phyloP scores from a whole-genome alignment of 208 protist species.

The Trypanosoma avium region DNA sequence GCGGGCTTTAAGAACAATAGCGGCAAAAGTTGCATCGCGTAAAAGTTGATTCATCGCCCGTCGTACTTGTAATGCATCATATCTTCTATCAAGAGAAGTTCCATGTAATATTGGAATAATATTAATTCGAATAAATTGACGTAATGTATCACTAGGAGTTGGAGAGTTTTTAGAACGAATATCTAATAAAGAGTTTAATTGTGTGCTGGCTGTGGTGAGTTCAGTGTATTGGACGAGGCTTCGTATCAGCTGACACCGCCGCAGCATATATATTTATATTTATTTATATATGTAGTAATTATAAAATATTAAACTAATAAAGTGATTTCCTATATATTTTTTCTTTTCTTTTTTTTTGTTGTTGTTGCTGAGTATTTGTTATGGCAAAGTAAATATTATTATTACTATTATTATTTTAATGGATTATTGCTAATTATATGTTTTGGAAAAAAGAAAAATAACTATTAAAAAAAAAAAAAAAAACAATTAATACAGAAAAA shows the following conservation, averaged over 20 bases:
- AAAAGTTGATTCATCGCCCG: conserved; percentile 59
- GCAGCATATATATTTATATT: conserved; percentile 16
- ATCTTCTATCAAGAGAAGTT: conserved; percentile 57
- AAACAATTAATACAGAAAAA: no score
- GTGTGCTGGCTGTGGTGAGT: conserved; percentile 15
- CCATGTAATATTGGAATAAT: conserved; percentile 73
- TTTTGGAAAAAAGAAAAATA: background rate
- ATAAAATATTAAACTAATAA: conserved; percentile 25
- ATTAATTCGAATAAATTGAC: conserved; percentile 49
- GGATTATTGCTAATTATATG: background rate
- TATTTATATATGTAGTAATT: conserved; percentile 11
- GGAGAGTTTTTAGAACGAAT: conserved; percentile 25
- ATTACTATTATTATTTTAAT: background rate
- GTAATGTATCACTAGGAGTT: conserved; percentile 42
- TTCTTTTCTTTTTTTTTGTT: background rate
- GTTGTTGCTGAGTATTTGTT: no score
- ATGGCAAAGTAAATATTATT: background rate
- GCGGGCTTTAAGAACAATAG: conserved; percentile 49
- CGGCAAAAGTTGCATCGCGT: conserved; percentile 76
- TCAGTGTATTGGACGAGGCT: conserved; percentile 18
- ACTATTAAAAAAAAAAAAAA: no score
- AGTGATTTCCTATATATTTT: background rate
- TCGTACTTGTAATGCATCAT: conserved; percentile 49
- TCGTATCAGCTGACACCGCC: background rate
- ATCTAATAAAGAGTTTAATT: conserved; percentile 68